Conservation (phyloP, 2,329 filamentous ascomycete genomes). For the Hypoxylon rubiginosum region DNA sequence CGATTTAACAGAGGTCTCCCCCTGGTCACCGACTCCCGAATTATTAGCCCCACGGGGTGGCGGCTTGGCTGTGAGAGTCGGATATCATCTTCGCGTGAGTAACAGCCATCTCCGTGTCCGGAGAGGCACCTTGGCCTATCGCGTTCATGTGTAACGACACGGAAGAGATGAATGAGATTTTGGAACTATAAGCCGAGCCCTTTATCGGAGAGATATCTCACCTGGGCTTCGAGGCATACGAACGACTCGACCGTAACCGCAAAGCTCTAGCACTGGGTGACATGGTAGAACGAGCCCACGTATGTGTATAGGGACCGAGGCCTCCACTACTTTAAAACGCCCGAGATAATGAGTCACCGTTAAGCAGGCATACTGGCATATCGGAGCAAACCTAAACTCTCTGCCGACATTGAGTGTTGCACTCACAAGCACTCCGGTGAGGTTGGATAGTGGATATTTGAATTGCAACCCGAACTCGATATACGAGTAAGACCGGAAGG, state of each 20-base stretch:
- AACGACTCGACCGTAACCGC: background rate
- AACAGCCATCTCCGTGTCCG: constrained; percentile 18
- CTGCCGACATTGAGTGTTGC: background rate
- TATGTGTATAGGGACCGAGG: background rate
- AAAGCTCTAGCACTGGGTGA: background rate
- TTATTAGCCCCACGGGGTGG: constrained; percentile 27
- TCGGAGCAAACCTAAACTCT: background rate
- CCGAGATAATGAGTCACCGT: constrained; percentile 14
- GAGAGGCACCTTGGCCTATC: constrained; percentile 12
- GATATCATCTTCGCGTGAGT: constrained; percentile 4
- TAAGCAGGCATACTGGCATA: background rate
- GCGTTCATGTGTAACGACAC: background rate
- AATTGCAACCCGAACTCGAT: background rate
- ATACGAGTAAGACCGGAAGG: constrained; percentile 3
- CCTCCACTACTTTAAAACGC: background rate
- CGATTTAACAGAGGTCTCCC: constrained; percentile 5
- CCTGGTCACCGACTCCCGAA: constrained; percentile 23
- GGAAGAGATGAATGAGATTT: background rate
- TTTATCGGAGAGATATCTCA: constrained; percentile 9
- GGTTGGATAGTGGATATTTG: background rate
- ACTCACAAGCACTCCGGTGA: background rate
- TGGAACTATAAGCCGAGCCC: background rate
- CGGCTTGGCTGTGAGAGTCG: constrained; percentile 6
- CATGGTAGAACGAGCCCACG: background rate
- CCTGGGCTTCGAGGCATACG: background rate